Conservation (phyloP, 371 early-diverging fungal genomes). For the Funneliformis caledonium region DNA sequence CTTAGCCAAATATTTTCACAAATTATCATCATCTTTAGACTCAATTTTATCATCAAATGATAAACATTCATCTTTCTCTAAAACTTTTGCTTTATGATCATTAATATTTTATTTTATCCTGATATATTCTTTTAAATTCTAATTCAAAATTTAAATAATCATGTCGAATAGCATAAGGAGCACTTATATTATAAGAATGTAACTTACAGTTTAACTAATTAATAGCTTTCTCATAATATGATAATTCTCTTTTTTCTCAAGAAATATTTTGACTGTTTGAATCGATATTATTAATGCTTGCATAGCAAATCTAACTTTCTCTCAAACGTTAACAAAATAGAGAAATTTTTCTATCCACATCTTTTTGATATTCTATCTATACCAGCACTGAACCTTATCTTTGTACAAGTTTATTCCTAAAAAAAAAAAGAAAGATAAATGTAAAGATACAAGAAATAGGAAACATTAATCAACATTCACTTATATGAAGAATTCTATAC, state of each 20-base stretch:
- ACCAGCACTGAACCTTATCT: conserved; percentile 25
- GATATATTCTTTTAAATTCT: conserved; percentile 9
- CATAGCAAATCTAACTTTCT: conserved; percentile 19
- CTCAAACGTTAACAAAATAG: not conserved
- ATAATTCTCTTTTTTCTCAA: not conserved
- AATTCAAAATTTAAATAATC: conserved; percentile 15
- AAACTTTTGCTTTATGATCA: not conserved
- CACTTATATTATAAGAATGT: conserved; percentile 24
- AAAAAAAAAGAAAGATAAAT: not conserved
- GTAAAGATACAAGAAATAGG: not conserved
- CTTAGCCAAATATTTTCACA: not conserved
- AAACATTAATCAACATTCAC: not conserved
- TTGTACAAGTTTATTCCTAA: conserved; percentile 23
- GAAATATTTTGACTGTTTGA: not conserved
- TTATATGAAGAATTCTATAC: conserved; percentile 27
- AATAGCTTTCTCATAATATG: conserved; percentile 5
- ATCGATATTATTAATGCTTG: not conserved
- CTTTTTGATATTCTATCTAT: conserved; percentile 25
- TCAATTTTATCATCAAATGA: not conserved
- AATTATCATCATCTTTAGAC: not conserved
- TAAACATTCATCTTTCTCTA: not conserved
- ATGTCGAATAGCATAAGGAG: conserved; percentile 9
- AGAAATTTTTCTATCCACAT: conserved; percentile 4
- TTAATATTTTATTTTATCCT: not conserved
- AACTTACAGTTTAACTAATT: conserved; percentile 8